phyloP scores from a whole-genome alignment of 495 filamentous ascomycete genomes.

The Margaritispora aquatica region DNA sequence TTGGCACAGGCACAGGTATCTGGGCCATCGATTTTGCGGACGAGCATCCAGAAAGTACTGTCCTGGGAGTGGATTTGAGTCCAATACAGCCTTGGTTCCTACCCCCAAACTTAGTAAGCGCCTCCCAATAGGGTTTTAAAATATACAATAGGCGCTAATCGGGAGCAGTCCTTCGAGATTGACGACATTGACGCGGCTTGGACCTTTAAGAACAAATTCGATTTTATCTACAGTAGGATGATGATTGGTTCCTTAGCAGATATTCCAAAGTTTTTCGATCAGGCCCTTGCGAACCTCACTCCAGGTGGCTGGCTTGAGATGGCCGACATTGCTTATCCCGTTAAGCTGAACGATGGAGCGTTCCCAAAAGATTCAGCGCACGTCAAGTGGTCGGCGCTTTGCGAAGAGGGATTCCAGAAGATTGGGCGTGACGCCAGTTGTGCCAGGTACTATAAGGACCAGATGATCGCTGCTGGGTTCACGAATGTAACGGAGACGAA shows the following conservation, averaged over 20 bases:
- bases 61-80: constrained; percentile 46
- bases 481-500: constrained; percentile 34
- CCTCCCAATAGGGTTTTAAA: background rate
- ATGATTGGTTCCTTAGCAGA: constrained; percentile 24
- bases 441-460: constrained; percentile 1
- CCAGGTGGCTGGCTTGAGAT: constrained; percentile 49
- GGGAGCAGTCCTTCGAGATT: constrained; percentile 35
- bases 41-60: constrained; percentile 19
- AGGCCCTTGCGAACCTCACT: constrained; percentile 21
- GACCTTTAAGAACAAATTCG: constrained; percentile 40
- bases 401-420: background rate
- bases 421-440: background rate
- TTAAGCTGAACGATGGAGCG: constrained; percentile 2
- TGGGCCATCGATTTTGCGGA: constrained; percentile 43
- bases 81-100: constrained; percentile 42
- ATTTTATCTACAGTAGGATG: constrained; percentile 48
- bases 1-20: constrained; percentile 42
- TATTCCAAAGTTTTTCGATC: constrained; percentile 8
- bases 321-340: constrained; percentile 31
- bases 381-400: constrained; percentile 24
- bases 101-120: constrained; percentile 40
- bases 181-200: constrained; percentile 50
- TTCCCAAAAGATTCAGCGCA: background rate
- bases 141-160: background rate
- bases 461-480: constrained; percentile 38